phyloP scores from a whole-genome alignment of 306 rosid species.

The Albizia julibrissin region DNA sequence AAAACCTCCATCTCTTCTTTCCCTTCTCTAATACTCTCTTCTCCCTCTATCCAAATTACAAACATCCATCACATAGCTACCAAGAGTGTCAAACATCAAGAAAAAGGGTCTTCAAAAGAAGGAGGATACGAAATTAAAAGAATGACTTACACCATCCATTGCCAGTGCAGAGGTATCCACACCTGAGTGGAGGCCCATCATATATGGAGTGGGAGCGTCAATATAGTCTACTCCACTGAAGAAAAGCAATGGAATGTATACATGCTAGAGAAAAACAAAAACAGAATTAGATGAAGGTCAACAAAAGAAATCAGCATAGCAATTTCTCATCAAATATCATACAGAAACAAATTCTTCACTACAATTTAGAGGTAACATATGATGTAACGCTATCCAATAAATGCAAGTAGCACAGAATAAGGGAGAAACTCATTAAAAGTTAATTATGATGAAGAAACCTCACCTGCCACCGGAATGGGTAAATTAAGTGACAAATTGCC shows the following conservation, averaged over 20 bases:
- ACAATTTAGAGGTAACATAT: conserved; percentile 11
- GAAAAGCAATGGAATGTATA: conserved; percentile 98
- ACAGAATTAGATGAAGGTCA: conserved; percentile 49
- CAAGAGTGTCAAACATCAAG: conserved; percentile 14
- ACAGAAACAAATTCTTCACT: conserved; percentile 3
- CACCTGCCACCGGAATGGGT: conserved; percentile 99
- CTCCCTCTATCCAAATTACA: too few relatives aligned
- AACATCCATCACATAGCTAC: not conserved
- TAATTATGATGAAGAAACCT: conserved; percentile 30
- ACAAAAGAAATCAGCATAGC: conserved; percentile 27
- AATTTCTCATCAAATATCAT: conserved; percentile 29
- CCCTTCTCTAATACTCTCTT: too few relatives aligned
- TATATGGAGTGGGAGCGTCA: conserved; percentile 98
- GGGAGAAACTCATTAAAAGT: conserved; percentile 17
- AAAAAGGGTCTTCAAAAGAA: conserved; percentile 17
- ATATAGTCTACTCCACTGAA: conserved; percentile 99
- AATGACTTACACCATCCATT: conserved; percentile 92
- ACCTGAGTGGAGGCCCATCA: conserved; percentile 99
- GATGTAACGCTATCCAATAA: conserved; percentile 22
- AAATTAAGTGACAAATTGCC: conserved; percentile 94
- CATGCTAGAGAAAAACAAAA: conserved; percentile 84
- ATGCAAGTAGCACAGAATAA: conserved; percentile 11
- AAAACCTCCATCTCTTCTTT: not conserved
- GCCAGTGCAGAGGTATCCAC: conserved; percentile 80
- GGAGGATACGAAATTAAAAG: conserved; percentile 24